Conservation (phyloP, 83 land plant species). For the Picea mariana region DNA sequence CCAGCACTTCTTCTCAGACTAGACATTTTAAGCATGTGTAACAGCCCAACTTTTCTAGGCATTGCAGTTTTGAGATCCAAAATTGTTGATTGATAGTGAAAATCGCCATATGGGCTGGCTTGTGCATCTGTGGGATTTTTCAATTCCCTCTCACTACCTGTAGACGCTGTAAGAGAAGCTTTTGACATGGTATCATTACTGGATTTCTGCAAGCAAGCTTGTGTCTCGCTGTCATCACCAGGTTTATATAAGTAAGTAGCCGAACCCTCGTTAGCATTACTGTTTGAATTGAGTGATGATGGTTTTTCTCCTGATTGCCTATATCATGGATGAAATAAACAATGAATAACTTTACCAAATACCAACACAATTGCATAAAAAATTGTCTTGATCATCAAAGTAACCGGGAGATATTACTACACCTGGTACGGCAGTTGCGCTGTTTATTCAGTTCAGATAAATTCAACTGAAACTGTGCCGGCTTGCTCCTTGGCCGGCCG, state of each 20-base stretch:
- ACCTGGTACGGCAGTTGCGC: too few species aligned
- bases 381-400: too few species aligned
- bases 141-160: neutral
- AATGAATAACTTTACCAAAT: too few species aligned
- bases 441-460: too few species aligned
- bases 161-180: too few species aligned
- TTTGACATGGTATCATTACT: neutral
- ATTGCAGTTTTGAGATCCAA: neutral
- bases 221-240: neutral
- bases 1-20: conserved; percentile 4
- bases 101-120: neutral
- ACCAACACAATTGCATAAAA: too few species aligned
- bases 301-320: neutral
- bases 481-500: too few species aligned
- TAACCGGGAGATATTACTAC: too few species aligned
- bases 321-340: neutral
- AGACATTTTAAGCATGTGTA: neutral
- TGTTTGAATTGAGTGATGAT: neutral
- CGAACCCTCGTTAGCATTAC: neutral
- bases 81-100: conserved; percentile 3
- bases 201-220: neutral
- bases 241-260: neutral
- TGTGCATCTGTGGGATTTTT: neutral
- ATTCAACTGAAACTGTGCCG: too few species aligned
- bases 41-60: neutral